Percentiles rank a stretch among this genome's conserved stretches.
Evolutionary conservation across 1,284 basidiomycete species (phyloP).

Genomic region (Sporisorium sorghi): DNA sequence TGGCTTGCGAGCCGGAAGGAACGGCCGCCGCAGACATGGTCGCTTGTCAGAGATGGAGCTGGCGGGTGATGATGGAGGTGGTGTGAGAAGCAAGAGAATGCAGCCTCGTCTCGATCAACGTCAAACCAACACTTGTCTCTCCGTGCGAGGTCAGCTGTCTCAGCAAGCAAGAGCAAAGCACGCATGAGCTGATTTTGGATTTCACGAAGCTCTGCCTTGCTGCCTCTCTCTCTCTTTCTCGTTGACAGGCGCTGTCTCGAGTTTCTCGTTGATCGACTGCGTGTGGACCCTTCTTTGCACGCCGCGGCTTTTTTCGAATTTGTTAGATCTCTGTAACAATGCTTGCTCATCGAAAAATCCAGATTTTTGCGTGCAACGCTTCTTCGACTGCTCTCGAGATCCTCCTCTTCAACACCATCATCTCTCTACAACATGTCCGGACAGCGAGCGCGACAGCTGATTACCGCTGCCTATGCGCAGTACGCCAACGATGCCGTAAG

Average conservation of each 20-base stretch:
- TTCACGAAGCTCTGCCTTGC: neutral
- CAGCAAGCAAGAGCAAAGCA: too few relatives aligned
- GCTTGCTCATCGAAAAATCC: neutral
- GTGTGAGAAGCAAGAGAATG: neutral
- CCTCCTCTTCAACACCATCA: conserved; percentile 8
- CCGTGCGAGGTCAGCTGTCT: too few relatives aligned
- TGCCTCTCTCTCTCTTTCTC: neutral
- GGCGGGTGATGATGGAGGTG: too few relatives aligned
- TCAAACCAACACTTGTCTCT: neutral
- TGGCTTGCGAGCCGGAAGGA: conserved; percentile 18
- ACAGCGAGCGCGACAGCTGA: conserved; percentile 50
- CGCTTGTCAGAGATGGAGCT: neutral
- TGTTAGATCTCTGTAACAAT: neutral
- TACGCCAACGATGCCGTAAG: conserved; percentile 53
- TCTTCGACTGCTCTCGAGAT: neutral
- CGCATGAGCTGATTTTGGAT: conserved; percentile 23
- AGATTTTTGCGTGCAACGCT: neutral
- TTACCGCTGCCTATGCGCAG: conserved; percentile 54
- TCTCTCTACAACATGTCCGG: conserved; percentile 34
- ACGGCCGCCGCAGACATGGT: conserved; percentile 26
- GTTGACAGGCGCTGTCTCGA: neutral
- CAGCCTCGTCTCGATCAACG: neutral
- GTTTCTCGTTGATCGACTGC: neutral
- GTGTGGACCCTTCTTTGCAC: conserved; percentile 6
- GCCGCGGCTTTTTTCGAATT: neutral